These are phyloP conservation scores for Cicer pinnatifidum DNA, from an alignment of 306 rosid species.

Conservation along the genomic window DNA sequence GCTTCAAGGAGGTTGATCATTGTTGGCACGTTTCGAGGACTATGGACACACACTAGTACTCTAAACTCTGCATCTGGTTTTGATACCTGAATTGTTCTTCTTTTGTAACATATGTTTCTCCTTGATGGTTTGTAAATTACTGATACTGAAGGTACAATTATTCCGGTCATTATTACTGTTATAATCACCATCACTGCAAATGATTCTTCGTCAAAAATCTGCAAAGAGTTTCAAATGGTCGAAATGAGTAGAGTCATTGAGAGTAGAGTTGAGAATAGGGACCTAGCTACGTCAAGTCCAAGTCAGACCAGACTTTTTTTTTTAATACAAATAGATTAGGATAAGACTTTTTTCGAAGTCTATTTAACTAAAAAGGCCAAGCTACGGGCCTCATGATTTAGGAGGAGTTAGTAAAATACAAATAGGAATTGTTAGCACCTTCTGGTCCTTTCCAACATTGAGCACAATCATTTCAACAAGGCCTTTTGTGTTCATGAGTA, in stretches of 20 bases:
- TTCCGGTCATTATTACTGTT: constrained; percentile 69
- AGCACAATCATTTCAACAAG: constrained; percentile 86
- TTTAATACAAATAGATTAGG: too few species aligned
- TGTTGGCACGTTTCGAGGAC: constrained; percentile 85
- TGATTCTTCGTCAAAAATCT: constrained; percentile 80
- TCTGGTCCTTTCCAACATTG: constrained; percentile 86
- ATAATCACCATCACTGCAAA: constrained; percentile 85
- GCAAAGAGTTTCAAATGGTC: constrained; percentile 38
- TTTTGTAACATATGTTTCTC: constrained; percentile 57
- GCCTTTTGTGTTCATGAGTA: constrained; percentile 97
- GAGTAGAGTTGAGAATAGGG: too few species aligned
- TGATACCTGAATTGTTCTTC: constrained; percentile 66
- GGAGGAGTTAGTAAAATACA: background rate
- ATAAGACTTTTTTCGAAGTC: too few species aligned
- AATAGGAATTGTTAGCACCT: constrained; percentile 49
- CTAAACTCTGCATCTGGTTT: constrained; percentile 70
- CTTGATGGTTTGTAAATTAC: constrained; percentile 69
- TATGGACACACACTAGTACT: constrained; percentile 70
- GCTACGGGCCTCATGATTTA: background rate
- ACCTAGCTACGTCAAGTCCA: too few species aligned
- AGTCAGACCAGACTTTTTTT: background rate
- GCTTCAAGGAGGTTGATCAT: constrained; percentile 87
- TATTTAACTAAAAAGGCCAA: too few species aligned
- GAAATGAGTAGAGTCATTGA: constrained; percentile 1
- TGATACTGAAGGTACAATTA: constrained; percentile 67